These are phyloP conservation scores for Pichiaceae sp. DNA, from an alignment of 1,139 yeast genomes.

Conservation along the genomic window DNA sequence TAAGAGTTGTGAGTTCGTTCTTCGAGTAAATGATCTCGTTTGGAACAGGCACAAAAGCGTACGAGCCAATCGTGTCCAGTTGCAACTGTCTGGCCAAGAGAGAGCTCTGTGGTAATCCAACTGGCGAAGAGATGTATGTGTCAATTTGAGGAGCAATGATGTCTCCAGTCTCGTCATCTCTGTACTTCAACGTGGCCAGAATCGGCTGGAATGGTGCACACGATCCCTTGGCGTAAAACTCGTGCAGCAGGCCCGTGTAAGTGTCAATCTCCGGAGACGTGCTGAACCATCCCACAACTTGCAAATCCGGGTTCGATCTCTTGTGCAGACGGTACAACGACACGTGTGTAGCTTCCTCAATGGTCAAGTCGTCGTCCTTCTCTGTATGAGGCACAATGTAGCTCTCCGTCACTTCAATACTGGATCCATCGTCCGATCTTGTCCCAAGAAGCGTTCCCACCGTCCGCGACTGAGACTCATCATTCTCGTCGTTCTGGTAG, in stretches of 20 bases:
- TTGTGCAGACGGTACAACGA: constrained; percentile 65
- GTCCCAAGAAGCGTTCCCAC: constrained; percentile 80
- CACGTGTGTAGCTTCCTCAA: constrained; percentile 70
- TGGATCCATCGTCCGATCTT: constrained; percentile 81
- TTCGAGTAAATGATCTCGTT: constrained; percentile 52
- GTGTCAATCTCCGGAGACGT: constrained; percentile 59
- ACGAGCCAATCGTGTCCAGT: constrained; percentile 49
- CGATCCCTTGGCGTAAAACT: constrained; percentile 65
- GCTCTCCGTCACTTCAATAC: constrained; percentile 66
- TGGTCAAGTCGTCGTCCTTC: constrained; percentile 64
- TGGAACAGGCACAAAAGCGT: constrained; percentile 74
- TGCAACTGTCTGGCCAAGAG: constrained; percentile 30
- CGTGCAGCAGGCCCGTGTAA: constrained; percentile 78
- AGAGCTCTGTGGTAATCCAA: constrained; percentile 44
- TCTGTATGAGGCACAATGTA: constrained; percentile 81
- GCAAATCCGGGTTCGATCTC: constrained; percentile 72
- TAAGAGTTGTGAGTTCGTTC: constrained; percentile 52
- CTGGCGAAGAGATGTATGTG: constrained; percentile 70
- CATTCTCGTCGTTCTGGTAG: constrained; percentile 32
- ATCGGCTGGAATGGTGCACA: constrained; percentile 74
- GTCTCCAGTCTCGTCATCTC: constrained; percentile 26
- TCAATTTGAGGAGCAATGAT: constrained; percentile 41
- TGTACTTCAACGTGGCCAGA: constrained; percentile 55
- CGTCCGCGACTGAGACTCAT: constrained; percentile 40
- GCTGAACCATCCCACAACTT: constrained; percentile 86